Evolutionary conservation across 2,329 filamentous ascomycete genomes (phyloP).

Genomic region (Cladosporium sp.): DNA sequence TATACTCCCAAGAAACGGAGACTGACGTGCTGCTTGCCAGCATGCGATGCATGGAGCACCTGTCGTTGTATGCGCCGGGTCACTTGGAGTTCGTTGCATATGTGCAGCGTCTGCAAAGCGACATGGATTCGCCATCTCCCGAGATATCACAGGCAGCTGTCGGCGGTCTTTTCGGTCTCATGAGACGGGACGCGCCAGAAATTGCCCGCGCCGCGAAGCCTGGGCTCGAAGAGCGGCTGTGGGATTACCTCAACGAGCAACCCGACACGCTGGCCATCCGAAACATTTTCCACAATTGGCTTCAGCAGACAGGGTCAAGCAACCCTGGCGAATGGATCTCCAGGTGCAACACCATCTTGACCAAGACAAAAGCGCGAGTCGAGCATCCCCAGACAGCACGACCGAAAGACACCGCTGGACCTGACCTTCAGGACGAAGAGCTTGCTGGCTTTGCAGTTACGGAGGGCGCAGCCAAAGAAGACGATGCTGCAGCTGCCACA

Average conservation of each 20-base stretch:
- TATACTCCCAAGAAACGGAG: slow-evolving; percentile 68
- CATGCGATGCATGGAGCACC: slow-evolving; percentile 77
- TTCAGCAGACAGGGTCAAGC: slow-evolving; percentile 76
- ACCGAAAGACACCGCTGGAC: slow-evolving; percentile 46
- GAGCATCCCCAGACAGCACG: slow-evolving; percentile 44
- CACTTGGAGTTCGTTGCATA: slow-evolving; percentile 81
- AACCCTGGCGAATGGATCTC: slow-evolving; percentile 83
- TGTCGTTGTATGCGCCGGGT: slow-evolving; percentile 84
- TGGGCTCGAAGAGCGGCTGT: slow-evolving; percentile 83
- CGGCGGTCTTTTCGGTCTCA: slow-evolving; percentile 85
- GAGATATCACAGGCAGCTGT: slow-evolving; percentile 74
- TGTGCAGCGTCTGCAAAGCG: slow-evolving; percentile 71
- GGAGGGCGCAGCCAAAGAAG: slow-evolving; percentile 48
- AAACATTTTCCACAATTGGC: slow-evolving; percentile 86
- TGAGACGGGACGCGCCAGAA: slow-evolving; percentile 83
- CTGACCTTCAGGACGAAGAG: slow-evolving; percentile 93
- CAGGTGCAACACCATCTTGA: slow-evolving; percentile 80
- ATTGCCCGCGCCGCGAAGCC: slow-evolving; percentile 69
- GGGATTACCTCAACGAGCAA: slow-evolving; percentile 75
- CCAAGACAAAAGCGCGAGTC: slow-evolving; percentile 69
- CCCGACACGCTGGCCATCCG: slow-evolving; percentile 74
- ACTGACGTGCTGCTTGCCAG: slow-evolving; percentile 67
- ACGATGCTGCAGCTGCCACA: slow-evolving; percentile 36
- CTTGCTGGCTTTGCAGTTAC: slow-evolving; percentile 90
- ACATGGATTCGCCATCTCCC: slow-evolving; percentile 62